Conservation (phyloP, 75 land plant species). For the Cunninghamia lanceolata region DNA sequence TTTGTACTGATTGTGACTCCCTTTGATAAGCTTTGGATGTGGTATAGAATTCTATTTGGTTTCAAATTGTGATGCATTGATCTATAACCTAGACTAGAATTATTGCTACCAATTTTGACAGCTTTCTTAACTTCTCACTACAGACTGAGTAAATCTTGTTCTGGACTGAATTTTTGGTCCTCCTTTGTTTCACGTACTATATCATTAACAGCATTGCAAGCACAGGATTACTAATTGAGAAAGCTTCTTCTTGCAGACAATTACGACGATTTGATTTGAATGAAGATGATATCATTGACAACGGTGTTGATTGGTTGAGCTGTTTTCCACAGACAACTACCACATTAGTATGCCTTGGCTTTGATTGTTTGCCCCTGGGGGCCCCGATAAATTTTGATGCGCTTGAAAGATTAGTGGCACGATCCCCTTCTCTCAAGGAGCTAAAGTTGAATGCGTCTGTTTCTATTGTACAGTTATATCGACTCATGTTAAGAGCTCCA, state of each 20-base stretch:
- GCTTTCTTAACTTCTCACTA: neutral
- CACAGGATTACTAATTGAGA: neutral
- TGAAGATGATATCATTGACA: constrained; percentile 45
- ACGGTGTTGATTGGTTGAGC: constrained; percentile 64
- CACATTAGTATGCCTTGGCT: constrained; percentile 46
- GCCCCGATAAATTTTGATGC: constrained; percentile 45
- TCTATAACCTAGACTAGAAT: neutral
- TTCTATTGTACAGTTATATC: constrained; percentile 48
- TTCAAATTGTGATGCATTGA: neutral
- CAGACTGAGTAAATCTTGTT: neutral
- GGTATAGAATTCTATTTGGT: neutral
- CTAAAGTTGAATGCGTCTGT: constrained; percentile 45
- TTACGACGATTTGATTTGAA: constrained; percentile 70
- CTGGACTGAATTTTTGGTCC: neutral
- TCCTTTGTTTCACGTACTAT: neutral
- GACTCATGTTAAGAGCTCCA: constrained; percentile 58
- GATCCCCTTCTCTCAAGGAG: constrained; percentile 43
- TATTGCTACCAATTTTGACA: neutral
- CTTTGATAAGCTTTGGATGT: neutral
- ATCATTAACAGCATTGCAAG: neutral
- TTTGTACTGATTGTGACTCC: neutral
- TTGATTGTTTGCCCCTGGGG: constrained; percentile 62
- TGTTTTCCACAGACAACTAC: constrained; percentile 52
- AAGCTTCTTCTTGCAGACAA: constrained; percentile 26
- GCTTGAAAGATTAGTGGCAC: constrained; percentile 55